Base-by-base conservation (phyloP, 306 rosid species). In the Medicago truncatula region DNA sequence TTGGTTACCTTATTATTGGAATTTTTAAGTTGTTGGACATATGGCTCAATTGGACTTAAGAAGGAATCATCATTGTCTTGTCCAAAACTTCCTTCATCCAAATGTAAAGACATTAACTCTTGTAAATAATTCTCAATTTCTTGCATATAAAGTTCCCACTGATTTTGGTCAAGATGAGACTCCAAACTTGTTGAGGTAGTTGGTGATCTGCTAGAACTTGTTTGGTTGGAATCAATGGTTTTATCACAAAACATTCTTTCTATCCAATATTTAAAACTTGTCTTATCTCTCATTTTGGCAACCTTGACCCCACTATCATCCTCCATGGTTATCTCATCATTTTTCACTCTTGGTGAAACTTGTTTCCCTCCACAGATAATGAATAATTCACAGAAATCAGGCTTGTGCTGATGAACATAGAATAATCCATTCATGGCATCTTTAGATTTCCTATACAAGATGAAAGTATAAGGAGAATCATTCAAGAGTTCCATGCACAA, bases 351-450 rank as follows among this genome's bases (percentile, higher is more conserved):
- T 0, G 85, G 85, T 58, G 80, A 75, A 20, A 93, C 89, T 80
- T 91, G 92, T 23, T 86, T 89, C 25, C 97, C 98, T 40, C 89
- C 92, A 76, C 88, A 88, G 38, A 93, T 63, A 18, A 91, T 82
- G 87, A 84, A 93, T 18, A 91, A 34, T 59, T 91, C 93, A 72
- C 98, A 93, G 71, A 83, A 89, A 4, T 78, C 72, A 2, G 98
- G 93, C 83, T 87, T 93, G 83, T 89, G 79, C 65, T 85, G 85
- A 67, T 88, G 75, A 76, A 91, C 80, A 86, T 89, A 81, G 81
- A 88, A 85, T 49, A 86, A 80, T 31, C 90, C 93, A 9, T 90
- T 80, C 13, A 89, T 91, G 9, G 85, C 90, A 28, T 82, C 88
- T 84, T 70, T 87, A 9, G 91, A 78, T 77, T 85, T 93, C 92